Evolutionary conservation across 2,329 filamentous ascomycete species (phyloP), one percentile per base, ranked within the genome.

Genomic region (Daldinia sp.): DNA sequence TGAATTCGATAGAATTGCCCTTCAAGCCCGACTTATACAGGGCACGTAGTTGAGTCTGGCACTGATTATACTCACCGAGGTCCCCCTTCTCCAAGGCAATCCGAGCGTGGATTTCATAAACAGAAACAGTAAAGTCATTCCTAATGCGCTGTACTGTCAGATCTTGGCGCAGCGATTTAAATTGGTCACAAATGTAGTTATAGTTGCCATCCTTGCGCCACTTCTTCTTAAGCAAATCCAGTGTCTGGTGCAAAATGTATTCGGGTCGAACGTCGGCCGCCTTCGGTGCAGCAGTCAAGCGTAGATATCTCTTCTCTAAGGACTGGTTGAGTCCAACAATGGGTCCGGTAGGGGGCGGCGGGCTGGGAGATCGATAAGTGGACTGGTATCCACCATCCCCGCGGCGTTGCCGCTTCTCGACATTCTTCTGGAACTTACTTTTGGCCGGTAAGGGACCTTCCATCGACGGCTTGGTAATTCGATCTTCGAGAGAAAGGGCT

Each of bases 51-150:
- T 99, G 95, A 74, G 95, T 98, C 83, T 99, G 95, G 80, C 95
- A 99, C 86, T 99, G 95, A 83, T 99, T 99, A 95, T 99, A 99
- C 95, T 99, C 95, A 99, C 95, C 94, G 83, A 98, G 87, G 84
- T 99, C 95, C 81, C 92, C 93, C 86, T 96, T 97, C 80, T 99
- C 94, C 79, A 99, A 84, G 70, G 95, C 95, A 80, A 99, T 98
- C 64, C 95, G 90, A 68, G 94, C 95, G 80, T 99, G 95, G 65
- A 94, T 96, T 81, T 99, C 95, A 79, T 99, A 99, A 48, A 97
- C 95, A 66, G 87, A 90, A 68, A 98, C 94, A 23, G 95, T 98
- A 76, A 99, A 98, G 54, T 96, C 92, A 78, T 93, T 97, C 80
- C 93, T 94, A 81, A 99, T 93, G 74, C 92, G 94, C 79, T 99